These are phyloP conservation scores for Xylaria arbuscula DNA, from an alignment of 2,329 filamentous ascomycete species.

Conservation along the genomic window DNA sequence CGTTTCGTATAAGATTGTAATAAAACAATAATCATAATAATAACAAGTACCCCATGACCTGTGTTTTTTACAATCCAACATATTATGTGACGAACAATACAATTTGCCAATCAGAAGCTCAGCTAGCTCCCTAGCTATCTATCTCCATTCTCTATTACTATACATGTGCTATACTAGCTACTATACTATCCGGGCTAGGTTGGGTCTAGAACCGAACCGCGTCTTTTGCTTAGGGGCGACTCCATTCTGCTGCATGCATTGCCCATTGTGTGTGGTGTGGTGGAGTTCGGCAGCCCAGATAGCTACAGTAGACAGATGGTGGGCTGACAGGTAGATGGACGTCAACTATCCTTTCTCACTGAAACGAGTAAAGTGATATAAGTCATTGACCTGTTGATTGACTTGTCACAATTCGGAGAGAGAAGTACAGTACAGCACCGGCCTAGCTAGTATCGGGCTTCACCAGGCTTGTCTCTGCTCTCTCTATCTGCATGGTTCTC, in stretches of 20 bases:
- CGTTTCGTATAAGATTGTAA: not conserved
- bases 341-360: not conserved
- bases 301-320: not conserved
- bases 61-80: not conserved
- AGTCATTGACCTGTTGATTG: constrained; percentile 3
- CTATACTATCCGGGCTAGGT: not conserved
- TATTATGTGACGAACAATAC: too few relatives aligned
- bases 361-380: not conserved
- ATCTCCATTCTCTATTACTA: not conserved
- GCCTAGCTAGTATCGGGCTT: not conserved
- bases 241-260: constrained; percentile 10
- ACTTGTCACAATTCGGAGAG: constrained; percentile 18
- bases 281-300: not conserved
- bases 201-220: constrained; percentile 4
- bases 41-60: not conserved
- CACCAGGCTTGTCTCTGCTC: not conserved
- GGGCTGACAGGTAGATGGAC: not conserved
- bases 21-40: too few relatives aligned
- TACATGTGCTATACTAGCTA: not conserved
- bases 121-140: too few relatives aligned
- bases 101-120: too few relatives aligned
- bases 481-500: not conserved
- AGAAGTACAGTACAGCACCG: not conserved
- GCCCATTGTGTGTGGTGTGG: not conserved
- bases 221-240: not conserved